Evolutionary conservation across 495 filamentous ascomycete species (phyloP).

Genomic region (Rhypophila decipiens): DNA sequence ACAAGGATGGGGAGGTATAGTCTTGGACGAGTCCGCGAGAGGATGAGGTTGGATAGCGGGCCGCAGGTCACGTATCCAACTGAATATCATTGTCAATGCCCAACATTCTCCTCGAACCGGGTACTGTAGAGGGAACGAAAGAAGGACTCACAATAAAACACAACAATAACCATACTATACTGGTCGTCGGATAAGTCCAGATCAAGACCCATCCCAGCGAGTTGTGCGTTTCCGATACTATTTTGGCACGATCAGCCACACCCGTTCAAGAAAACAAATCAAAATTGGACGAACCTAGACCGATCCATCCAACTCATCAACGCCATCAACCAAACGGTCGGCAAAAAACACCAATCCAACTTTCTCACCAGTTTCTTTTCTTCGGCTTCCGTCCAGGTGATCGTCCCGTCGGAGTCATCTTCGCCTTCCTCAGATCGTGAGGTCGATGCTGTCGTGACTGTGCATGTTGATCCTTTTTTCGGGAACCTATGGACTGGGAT

Average conservation of each 20-base stretch:
- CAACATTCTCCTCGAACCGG: too few species aligned
- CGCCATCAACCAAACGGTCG: constrained; percentile 35
- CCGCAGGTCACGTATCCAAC: constrained; percentile 55
- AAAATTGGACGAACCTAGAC: constrained; percentile 37
- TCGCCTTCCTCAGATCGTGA: too few species aligned
- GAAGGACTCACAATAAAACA: constrained; percentile 46
- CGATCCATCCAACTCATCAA: constrained; percentile 41
- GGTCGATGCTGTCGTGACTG: too few species aligned
- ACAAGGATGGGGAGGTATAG: constrained; percentile 50
- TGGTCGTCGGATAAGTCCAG: constrained; percentile 48
- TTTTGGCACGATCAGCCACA: too few species aligned
- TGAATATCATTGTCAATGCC: too few species aligned
- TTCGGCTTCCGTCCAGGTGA: too few species aligned
- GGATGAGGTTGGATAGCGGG: background rate
- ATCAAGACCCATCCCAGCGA: constrained; percentile 53
- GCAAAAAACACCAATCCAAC: constrained; percentile 30
- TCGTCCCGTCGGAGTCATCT: too few species aligned
- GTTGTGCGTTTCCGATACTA: constrained; percentile 52
- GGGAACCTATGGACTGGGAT: too few species aligned
- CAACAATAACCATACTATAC: constrained; percentile 53
- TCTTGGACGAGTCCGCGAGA: constrained; percentile 28
- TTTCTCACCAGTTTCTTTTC: constrained; percentile 27
- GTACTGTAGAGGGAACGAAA: too few species aligned
- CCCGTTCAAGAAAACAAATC: too few species aligned
- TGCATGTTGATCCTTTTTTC: too few species aligned